Percentiles rank a stretch among this genome's conserved stretches.
These are phyloP conservation scores for Leucoagaricus sp. DNA, from an alignment of 1,284 basidiomycete species.

Conservation along the genomic window DNA sequence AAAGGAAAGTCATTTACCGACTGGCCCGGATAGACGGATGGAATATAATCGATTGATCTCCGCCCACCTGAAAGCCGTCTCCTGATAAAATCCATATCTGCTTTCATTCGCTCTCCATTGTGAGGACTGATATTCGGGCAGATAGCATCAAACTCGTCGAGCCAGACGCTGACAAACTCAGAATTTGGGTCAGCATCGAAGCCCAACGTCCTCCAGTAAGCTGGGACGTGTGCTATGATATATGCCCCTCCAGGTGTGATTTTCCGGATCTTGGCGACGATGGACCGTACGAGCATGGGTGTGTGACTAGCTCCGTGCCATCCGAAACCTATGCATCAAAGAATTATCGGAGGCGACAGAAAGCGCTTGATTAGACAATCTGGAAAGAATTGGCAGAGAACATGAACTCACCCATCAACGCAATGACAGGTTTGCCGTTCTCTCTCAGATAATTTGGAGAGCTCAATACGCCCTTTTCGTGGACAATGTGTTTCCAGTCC, in stretches of 20 bases:
- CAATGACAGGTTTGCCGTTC: conserved; percentile 64
- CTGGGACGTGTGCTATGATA: conserved; percentile 65
- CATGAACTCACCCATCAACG: conserved; percentile 57
- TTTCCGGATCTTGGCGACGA: conserved; percentile 54
- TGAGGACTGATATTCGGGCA: conserved; percentile 77
- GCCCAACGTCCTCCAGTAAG: conserved; percentile 70
- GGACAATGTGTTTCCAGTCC: conserved; percentile 72
- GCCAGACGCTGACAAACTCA: conserved; percentile 63
- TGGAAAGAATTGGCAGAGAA: neutral
- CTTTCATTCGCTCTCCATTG: conserved; percentile 59
- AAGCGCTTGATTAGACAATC: neutral
- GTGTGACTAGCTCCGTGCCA: conserved; percentile 61
- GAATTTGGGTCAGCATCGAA: conserved; percentile 67
- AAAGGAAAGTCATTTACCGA: no score
- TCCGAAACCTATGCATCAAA: conserved; percentile 54
- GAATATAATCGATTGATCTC: conserved; percentile 69
- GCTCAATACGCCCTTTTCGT: conserved; percentile 58
- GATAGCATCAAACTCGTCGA: conserved; percentile 73
- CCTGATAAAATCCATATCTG: conserved; percentile 59
- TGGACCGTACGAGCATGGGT: conserved; percentile 54
- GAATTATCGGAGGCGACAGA: neutral
- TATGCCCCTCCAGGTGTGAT: conserved; percentile 72
- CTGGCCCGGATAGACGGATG: conserved; percentile 74
- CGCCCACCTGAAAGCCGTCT: conserved; percentile 45
- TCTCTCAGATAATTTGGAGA: conserved; percentile 72